These are phyloP conservation scores for Fusarium heterosporum DNA, from an alignment of 2,329 filamentous ascomycete genomes.

Conservation along the genomic window DNA sequence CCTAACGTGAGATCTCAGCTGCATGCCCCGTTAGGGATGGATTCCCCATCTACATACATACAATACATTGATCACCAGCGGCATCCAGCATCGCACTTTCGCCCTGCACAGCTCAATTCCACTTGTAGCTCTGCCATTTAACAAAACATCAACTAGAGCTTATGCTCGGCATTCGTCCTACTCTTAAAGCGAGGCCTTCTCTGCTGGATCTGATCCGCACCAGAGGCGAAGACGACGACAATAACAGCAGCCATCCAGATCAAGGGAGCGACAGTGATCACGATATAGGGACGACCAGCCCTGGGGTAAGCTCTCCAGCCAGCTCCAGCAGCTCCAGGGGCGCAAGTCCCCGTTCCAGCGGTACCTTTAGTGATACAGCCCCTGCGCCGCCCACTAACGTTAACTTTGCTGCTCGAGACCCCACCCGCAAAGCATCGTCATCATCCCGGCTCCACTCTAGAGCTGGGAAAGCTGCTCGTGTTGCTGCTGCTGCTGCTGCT, in stretches of 20 bases:
- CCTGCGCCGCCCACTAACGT: conserved; percentile 36
- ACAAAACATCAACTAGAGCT: conserved; percentile 30
- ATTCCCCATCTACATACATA: conserved; percentile 20
- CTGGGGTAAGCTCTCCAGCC: conserved; percentile 8
- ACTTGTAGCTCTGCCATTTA: conserved; percentile 22
- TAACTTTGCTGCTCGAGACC: conserved; percentile 29
- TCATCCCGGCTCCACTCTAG: conserved; percentile 50
- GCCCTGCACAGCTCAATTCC: conserved; percentile 18
- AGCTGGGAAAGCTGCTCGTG: conserved; percentile 31
- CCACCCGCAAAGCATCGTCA: conserved; percentile 48
- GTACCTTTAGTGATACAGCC: conserved; percentile 35
- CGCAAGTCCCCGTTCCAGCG: conserved; percentile 30
- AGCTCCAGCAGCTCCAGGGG: conserved; percentile 7
- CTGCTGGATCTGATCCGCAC: conserved; percentile 63
- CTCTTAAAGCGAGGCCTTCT: conserved; percentile 64
- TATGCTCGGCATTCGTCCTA: conserved; percentile 65
- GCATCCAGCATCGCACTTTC: conserved; percentile 6
- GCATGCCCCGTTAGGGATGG: conserved; percentile 6
- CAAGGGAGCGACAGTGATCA: conserved; percentile 26
- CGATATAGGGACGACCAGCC: neutral
- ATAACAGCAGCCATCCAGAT: conserved; percentile 24
- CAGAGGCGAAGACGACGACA: conserved; percentile 48
- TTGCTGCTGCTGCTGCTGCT: conserved; percentile 25
- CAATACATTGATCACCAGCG: conserved; percentile 20
- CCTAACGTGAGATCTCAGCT: conserved; percentile 19